Base-by-base conservation (phyloP, 345 rosid genomes). In the Hypericum perforatum region DNA sequence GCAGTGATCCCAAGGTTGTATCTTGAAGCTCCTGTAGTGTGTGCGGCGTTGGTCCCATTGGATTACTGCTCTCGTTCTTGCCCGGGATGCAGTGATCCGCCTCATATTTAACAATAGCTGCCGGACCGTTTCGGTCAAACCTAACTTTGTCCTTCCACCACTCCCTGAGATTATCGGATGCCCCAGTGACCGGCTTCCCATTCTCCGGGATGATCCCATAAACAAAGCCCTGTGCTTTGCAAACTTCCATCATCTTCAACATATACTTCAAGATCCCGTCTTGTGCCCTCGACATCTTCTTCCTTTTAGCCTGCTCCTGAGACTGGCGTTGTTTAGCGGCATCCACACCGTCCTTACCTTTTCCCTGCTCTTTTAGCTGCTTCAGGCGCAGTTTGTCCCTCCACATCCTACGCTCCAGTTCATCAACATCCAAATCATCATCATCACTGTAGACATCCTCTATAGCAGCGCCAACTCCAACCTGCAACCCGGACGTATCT, bases 81-180 rank as follows among this genome's bases (percentile, higher is more conserved):
- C 87, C 87, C 0, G 81, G 79, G 52, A 70, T 70, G 1, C 65
- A 74, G 57, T 71, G 66, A 39, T 83, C 96, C 0, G 74, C 81
- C 59, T 78, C 79, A 44, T 92, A 82, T 72, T 85, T 92, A 12
- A 78, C 47, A 52, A 88, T 80, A 39, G 97, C 98, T 22, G 90
- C 94, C 0, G 91, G 95, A 43, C 97, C 98, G 15, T 85, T 92
- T 7, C 94, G 78, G 60, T 92, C 98, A 57, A 92, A 92, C 74
- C 89, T 69, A 57, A 92, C 98, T 59, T 67, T 85, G 48, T 88
- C 96, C 79, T 82, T 92, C 98, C 98, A 92, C 98, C 98, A 92
- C 49, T 77, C 98, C 36, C 94, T 78, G 44, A 92, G 86, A 60
- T 77, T 88, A 63, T 92, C 98, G 7, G 98, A 88, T 39, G 94